A percentile compares a stretch with the other conserved stretches of the same genome.
These are phyloP conservation scores for Colletotrichum cordylinicola DNA, from an alignment of 2,329 filamentous ascomycete genomes.

Conservation along the genomic window DNA sequence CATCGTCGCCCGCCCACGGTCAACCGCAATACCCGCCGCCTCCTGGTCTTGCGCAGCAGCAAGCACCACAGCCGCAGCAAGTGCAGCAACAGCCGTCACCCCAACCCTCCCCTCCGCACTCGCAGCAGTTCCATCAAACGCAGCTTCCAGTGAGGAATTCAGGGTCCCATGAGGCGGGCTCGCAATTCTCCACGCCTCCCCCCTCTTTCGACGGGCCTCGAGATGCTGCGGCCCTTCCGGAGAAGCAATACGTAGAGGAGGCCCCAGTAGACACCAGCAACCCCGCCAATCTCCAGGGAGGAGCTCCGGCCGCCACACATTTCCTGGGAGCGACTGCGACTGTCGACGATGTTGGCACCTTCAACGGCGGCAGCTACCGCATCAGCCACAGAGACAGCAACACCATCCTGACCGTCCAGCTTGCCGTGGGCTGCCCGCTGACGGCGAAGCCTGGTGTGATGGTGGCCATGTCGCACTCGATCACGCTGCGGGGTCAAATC, in stretches of 20 bases:
- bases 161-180: conserved; percentile 18
- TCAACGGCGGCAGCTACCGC: conserved; percentile 94
- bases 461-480: conserved; percentile 92
- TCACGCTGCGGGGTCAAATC: conserved; percentile 81
- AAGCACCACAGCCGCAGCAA: conserved; percentile 30
- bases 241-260: conserved; percentile 31
- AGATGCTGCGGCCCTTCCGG: conserved; percentile 27
- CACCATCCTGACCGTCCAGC: conserved; percentile 84
- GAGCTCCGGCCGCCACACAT: conserved; percentile 52
- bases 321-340: conserved; percentile 68
- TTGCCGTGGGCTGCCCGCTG: conserved; percentile 88
- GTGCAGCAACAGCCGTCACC: conserved; percentile 35
- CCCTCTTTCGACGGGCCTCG: conserved; percentile 34
- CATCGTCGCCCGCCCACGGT: conserved; percentile 21
- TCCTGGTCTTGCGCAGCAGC: conserved; percentile 29
- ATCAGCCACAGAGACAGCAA: conserved; percentile 94
- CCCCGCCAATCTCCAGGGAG: conserved; percentile 38
- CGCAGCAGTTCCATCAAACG: conserved; percentile 27
- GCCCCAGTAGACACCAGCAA: conserved; percentile 31
- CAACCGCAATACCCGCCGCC: conserved; percentile 35
- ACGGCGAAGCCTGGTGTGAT: conserved; percentile 84
- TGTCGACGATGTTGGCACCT: conserved; percentile 89
- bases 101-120: conserved; percentile 25
- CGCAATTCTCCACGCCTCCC: conserved; percentile 32
- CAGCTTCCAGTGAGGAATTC: conserved; percentile 25